Evolutionary conservation across 2,329 filamentous ascomycete genomes (phyloP), one percentile per base, ranked within the genome.

Genomic region (Hypoxylon sp.): DNA sequence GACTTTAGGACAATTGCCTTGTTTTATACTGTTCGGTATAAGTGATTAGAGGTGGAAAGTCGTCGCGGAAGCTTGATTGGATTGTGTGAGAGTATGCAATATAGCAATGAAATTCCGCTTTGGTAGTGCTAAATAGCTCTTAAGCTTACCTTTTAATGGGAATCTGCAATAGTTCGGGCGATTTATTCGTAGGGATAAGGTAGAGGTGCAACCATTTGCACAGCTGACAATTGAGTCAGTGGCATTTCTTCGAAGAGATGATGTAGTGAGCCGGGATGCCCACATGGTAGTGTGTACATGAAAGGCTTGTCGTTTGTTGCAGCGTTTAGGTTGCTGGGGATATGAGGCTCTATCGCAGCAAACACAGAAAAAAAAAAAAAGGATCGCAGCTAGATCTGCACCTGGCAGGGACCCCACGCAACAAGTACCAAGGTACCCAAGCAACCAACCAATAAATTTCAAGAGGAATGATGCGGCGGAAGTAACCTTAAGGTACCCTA

Each of bases 181-280:
- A 58, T 53, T 60, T 66, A 68, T 63, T 56, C 55, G 53, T 49
- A 58, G 43, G 52, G 59, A 54, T 24, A 26, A 22, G 48, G 52
- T 20, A 52, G 44, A 19, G 6, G 26, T 62, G 37, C 47, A 60
- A 47, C 59, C 8, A 57, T 57, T 63, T n/a, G 55, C 30, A n/a
- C 50, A 30, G 47, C 52, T 50, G n/a, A 47, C 54, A 47, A 59
- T 50, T 51, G 64, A 61, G 28, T 48, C 15, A 48, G 57, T 47
- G 39, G 48, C 47, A 43, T 51, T 67, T 32, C 56, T 51, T 56
- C 62, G 66, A 62, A 70, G 55, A 57, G 47, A 57, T 24, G 65
- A 65, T 52, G 68, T 48, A 59, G 56, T 69, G 61, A 74, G 57
- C 56, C 71, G 69, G 34, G 65, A 70, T 53, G 71, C 55, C 73